Base-by-base conservation (phyloP, 495 filamentous ascomycete species). In the Neurospora pannonica region DNA sequence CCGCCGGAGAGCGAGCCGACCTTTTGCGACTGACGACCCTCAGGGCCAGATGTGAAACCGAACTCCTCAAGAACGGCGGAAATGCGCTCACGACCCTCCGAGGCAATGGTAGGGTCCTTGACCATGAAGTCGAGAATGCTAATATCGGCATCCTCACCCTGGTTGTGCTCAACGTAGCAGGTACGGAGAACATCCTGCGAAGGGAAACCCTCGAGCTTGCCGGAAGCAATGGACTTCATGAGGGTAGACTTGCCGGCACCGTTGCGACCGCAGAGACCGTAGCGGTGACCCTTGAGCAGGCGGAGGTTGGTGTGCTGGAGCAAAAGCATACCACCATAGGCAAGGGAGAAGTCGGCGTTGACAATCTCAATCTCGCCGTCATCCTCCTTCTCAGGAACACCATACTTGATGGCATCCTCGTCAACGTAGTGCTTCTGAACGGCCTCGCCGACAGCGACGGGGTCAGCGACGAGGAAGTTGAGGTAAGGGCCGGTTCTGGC, bases 91-190 rank as follows among this genome's bases (percentile, higher is more conserved):
- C 82, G 82, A 73, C 91, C 92, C 75, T 92, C 88, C n/a, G 89
- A 85, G 43, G 90, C 90, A 73, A 97, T 90, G 40, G 88, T 88
- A 2, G 94, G 94, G 79, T 98, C 94, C 78, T 95, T 94, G 48
- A 88, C 82, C 75, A 96, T 91, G 80, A 94, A 99, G 70, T 98
- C 94, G 15, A 97, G 86, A 79, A 99, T 98, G 81, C 90, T 97
- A 74, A 97, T 90, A 75, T 98, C 94, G 70, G 95, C 94, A 83
- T 97, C 95, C 82, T 98, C 97, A 75, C 95, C 94, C 83, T 98
- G 94, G 83, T 97, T 97, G 85, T 99, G 96, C 87, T 99, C 96
- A 28, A 99, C 96, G 76, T 98, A 99, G 85, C 97, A 99, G 38
- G 96, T 98, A 72, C 92, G 91, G 72, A 99, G 90, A 73, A 93